A percentile compares a stretch with the other conserved stretches of the same genome.
Evolutionary conservation across 352 stramenopile species (phyloP).

Genomic region (Phytophthora pluvialis): DNA sequence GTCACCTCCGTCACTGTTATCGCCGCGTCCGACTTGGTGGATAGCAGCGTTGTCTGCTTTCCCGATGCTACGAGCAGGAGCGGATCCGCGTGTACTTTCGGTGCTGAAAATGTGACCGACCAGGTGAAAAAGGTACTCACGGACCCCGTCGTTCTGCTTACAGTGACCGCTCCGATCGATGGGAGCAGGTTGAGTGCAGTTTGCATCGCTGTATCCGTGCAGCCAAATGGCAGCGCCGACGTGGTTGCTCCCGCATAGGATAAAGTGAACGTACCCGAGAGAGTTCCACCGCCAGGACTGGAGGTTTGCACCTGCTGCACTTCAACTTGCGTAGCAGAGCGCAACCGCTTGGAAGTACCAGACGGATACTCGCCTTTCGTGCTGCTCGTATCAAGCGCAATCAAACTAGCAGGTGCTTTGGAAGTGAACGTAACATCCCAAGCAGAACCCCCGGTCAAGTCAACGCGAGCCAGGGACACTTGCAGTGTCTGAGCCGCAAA

Average conservation of each 20-base stretch:
- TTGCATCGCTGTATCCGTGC: constrained; percentile 11
- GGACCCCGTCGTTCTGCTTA: constrained; percentile 17
- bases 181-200: constrained; percentile 7
- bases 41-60: constrained; percentile 24
- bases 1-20: background rate
- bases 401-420: background rate
- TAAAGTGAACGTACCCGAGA: constrained; percentile 17
- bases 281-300: constrained; percentile 14
- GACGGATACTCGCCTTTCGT: background rate
- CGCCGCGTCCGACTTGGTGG: background rate
- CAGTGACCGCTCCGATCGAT: constrained; percentile 16
- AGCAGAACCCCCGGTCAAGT: background rate
- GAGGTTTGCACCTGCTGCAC: constrained; percentile 5
- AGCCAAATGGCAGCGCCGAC: constrained; percentile 5
- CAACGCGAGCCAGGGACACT: background rate
- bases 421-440: constrained; percentile 3
- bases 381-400: background rate
- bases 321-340: background rate
- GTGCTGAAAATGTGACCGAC: constrained; percentile 34
- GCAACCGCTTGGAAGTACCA: background rate
- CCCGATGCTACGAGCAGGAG: constrained; percentile 24
- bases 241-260: constrained; percentile 9
- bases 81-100: constrained; percentile 21
- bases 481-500: background rate
- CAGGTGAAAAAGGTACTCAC: constrained; percentile 24